phyloP scores from a whole-genome alignment of 2,329 filamentous ascomycete genomes.

The Fusarium sp. region DNA sequence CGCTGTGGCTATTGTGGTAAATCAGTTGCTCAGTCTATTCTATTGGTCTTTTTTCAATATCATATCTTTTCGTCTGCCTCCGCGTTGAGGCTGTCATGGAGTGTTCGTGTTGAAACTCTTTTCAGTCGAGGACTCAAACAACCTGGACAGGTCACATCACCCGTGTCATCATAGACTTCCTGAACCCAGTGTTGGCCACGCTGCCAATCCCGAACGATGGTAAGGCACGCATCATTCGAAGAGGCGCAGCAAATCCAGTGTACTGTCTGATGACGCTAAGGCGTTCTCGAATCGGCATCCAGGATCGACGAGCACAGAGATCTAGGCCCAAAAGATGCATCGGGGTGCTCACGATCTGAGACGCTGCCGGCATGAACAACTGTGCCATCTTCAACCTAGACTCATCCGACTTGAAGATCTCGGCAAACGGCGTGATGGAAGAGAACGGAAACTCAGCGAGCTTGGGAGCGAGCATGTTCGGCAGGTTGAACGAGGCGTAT shows the following conservation, averaged over 20 bases:
- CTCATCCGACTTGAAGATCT: constrained; percentile 37
- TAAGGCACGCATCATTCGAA: constrained; percentile 39
- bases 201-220: constrained; percentile 41
- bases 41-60: not conserved
- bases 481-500: constrained; percentile 43
- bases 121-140: not conserved
- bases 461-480: constrained; percentile 38
- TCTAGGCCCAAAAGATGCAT: constrained; percentile 42
- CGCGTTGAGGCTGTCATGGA: constrained; percentile 34
- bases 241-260: constrained; percentile 34
- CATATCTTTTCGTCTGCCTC: not conserved
- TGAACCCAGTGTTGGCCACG: constrained; percentile 40
- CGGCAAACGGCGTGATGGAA: constrained; percentile 26
- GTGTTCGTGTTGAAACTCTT: constrained; percentile 29
- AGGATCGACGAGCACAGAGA: constrained; percentile 29
- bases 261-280: constrained; percentile 26
- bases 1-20: not conserved
- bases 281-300: constrained; percentile 31
- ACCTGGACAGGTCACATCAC: constrained; percentile 14
- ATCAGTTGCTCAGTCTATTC: not conserved
- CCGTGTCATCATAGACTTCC: constrained; percentile 33
- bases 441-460: constrained; percentile 38
- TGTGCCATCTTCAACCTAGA: constrained; percentile 41
- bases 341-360: constrained; percentile 41
- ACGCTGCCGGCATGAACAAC: constrained; percentile 37